Percentiles rank a stretch among this genome's conserved stretches.
phyloP scores from a whole-genome alignment of 2,329 filamentous ascomycete species.

The Ceratocystis papillata region DNA sequence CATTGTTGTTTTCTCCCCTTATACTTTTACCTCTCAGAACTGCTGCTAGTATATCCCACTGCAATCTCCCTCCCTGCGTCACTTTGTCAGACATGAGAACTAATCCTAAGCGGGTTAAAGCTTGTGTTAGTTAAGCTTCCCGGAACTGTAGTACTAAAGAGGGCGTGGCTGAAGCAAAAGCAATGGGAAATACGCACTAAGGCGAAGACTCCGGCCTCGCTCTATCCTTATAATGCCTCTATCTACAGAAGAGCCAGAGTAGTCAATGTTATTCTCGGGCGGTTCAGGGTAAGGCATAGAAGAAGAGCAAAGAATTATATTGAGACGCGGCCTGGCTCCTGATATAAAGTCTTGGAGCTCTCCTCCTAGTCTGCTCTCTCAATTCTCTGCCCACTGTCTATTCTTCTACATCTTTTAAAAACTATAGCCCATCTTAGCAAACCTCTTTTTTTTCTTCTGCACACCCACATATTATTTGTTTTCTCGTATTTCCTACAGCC shows the following conservation, averaged over 20 bases:
- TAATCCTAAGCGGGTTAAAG: conserved; percentile 6
- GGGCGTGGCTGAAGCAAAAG: background rate
- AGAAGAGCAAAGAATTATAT: too few species aligned
- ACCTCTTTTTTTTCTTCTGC: background rate
- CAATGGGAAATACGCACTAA: background rate
- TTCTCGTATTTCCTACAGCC: conserved; percentile 13
- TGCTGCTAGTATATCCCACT: background rate
- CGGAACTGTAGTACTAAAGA: background rate
- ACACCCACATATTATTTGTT: background rate
- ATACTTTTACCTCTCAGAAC: background rate
- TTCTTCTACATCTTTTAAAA: conserved; percentile 3
- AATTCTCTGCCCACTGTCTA: background rate
- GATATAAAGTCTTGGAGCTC: conserved; percentile 18
- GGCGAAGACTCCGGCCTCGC: conserved; percentile 18
- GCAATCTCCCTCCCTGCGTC: background rate
- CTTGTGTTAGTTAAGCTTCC: conserved; percentile 12
- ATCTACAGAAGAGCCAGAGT: background rate
- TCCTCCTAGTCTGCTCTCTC: background rate
- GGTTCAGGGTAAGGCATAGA: background rate
- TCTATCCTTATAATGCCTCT: background rate
- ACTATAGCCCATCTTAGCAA: conserved; percentile 3
- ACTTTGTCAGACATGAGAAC: background rate
- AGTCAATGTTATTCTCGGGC: background rate
- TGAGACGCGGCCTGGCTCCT: background rate
- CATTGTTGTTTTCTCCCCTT: background rate